These are phyloP conservation scores for Loxodes magnus DNA, from an alignment of 73 alveolate species.

Conservation along the genomic window DNA sequence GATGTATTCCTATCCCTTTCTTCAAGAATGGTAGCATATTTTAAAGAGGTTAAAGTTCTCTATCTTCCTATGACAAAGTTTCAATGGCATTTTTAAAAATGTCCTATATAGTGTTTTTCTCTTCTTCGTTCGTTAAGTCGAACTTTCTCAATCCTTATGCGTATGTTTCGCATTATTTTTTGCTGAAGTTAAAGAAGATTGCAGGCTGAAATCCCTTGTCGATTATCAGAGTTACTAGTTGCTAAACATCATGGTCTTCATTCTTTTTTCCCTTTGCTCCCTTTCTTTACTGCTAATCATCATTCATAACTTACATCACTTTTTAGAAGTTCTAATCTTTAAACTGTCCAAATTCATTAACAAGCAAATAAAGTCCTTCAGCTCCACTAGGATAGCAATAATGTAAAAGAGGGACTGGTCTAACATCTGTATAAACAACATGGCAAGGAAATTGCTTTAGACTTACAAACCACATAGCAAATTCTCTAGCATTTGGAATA, in stretches of 20 bases:
- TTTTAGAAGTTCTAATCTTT: conserved; percentile 93
- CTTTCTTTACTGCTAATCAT: conserved; percentile 48
- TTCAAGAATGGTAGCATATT: conserved; percentile 80
- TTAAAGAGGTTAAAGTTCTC: conserved; percentile 79
- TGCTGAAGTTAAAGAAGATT: conserved; percentile 92
- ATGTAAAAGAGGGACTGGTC: conserved; percentile 99
- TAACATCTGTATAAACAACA: conserved; percentile 95
- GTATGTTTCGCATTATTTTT: conserved; percentile 96
- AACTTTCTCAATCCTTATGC: conserved; percentile 80
- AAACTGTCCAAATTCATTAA: conserved; percentile 92
- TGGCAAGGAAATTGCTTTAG: conserved; percentile 96
- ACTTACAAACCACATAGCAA: conserved; percentile 97
- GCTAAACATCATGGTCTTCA: conserved; percentile 57
- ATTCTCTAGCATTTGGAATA: conserved; percentile 98
- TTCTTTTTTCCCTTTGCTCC: conserved; percentile 46
- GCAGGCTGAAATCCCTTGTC: conserved; percentile 82
- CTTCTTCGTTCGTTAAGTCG: conserved; percentile 88
- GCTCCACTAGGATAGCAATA: conserved; percentile 95
- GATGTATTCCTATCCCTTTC: conserved; percentile 99
- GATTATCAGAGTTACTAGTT: conserved; percentile 61
- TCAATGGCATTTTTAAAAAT: conserved; percentile 94
- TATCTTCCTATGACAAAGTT: conserved; percentile 95
- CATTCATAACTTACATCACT: conserved; percentile 81
- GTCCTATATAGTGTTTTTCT: conserved; percentile 80
- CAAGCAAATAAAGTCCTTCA: conserved; percentile 89